Percentiles rank a stretch among this genome's conserved stretches.
phyloP scores from a whole-genome alignment of 352 stramenopile species.

The Blastocystis sp. region DNA sequence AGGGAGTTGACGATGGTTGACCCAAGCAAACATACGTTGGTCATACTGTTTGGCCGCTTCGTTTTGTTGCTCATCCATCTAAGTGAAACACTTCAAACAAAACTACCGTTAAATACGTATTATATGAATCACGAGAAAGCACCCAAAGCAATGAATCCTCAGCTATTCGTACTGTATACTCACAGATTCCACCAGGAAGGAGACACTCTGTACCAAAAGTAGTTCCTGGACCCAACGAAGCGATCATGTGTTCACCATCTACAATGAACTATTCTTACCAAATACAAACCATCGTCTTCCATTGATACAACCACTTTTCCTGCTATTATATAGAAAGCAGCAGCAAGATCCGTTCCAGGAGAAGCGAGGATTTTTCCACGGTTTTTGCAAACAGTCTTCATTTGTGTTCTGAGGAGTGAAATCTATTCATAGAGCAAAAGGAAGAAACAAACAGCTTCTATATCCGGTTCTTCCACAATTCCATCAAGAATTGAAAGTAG shows the following conservation, averaged over 20 bases:
- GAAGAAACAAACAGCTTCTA: background rate
- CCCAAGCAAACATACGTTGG: constrained; percentile 16
- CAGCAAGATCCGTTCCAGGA: background rate
- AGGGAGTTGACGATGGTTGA: background rate
- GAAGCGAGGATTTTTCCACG: background rate
- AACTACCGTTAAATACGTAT: background rate
- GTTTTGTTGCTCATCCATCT: background rate
- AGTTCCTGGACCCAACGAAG: background rate
- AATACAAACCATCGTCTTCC: background rate
- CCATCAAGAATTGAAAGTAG: background rate
- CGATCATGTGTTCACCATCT: background rate
- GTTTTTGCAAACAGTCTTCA: background rate
- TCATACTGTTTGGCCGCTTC: background rate
- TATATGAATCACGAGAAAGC: background rate
- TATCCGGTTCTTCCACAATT: background rate
- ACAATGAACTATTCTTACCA: background rate
- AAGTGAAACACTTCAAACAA: background rate
- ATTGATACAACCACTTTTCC: background rate
- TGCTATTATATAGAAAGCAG: constrained; percentile 5
- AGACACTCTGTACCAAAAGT: background rate
- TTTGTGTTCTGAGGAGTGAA: background rate
- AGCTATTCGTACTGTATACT: background rate
- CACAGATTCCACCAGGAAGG: background rate
- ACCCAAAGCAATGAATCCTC: background rate
- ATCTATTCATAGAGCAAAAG: background rate